These are phyloP conservation scores for Platanus orientalis DNA, from an alignment of 164 flowering plant species.

Conservation along the genomic window DNA sequence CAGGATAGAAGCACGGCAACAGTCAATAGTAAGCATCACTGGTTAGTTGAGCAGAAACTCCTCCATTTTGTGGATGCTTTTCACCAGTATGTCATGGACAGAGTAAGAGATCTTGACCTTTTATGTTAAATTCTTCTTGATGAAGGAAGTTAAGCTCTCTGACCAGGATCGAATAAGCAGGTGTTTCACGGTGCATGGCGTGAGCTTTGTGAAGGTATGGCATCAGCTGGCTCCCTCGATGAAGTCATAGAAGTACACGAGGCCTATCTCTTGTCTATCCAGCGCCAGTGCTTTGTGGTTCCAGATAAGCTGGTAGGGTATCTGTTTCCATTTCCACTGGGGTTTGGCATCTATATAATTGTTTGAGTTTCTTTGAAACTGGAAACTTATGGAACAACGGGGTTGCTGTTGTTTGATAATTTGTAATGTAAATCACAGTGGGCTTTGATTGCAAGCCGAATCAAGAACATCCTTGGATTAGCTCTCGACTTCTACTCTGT, in stretches of 20 bases:
- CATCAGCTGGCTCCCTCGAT: constrained; percentile 84
- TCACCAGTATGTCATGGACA: constrained; percentile 99
- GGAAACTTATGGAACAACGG: neutral
- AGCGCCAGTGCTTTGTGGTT: constrained; percentile 92
- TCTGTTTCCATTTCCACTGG: neutral
- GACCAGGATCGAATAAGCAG: constrained; percentile 35
- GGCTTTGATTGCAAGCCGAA: constrained; percentile 88
- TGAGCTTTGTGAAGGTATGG: constrained; percentile 90
- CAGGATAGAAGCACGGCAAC: constrained; percentile 60
- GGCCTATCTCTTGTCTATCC: constrained; percentile 82
- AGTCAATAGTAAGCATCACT: constrained; percentile 57
- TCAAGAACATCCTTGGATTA: constrained; percentile 86
- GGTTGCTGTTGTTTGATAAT: constrained; percentile 4
- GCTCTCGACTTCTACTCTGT: constrained; percentile 88
- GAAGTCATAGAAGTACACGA: constrained; percentile 97
- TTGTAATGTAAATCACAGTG: constrained; percentile 39
- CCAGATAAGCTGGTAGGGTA: constrained; percentile 84
- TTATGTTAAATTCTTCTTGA: neutral
- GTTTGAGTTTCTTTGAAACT: neutral
- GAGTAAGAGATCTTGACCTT: constrained; percentile 45
- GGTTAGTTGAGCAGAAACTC: constrained; percentile 94
- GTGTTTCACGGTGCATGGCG: constrained; percentile 98
- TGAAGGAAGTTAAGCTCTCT: constrained; percentile 12
- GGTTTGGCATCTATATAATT: neutral
- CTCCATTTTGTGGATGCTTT: constrained; percentile 98